phyloP scores from a whole-genome alignment of 495 filamentous ascomycete species.

The Cercophora sp. region DNA sequence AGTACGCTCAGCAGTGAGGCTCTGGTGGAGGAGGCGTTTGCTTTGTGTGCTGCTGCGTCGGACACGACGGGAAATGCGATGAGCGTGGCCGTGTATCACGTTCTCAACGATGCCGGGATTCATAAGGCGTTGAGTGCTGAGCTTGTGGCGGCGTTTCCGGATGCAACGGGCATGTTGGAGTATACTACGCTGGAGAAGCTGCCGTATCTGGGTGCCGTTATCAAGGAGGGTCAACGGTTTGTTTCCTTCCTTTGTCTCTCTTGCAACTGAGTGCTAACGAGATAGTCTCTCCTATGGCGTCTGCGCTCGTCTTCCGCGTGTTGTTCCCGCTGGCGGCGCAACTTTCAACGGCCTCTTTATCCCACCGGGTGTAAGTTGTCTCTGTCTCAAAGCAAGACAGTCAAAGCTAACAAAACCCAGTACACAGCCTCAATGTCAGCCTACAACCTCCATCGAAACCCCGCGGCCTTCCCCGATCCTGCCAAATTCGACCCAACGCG shows the following conservation, averaged over 20 bases:
- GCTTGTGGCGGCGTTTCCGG: not conserved
- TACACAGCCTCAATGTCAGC: not conserved
- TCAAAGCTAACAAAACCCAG: not conserved
- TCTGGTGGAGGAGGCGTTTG: not conserved
- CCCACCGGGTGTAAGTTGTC: not conserved
- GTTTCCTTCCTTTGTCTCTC: too few species aligned
- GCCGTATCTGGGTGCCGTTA: not conserved
- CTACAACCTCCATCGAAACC: not conserved
- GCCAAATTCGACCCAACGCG: not conserved
- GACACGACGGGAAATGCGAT: slow-evolving; percentile 1
- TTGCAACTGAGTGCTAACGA: too few species aligned
- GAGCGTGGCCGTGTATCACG: not conserved
- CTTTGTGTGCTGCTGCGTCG: not conserved
- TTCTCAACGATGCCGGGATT: not conserved
- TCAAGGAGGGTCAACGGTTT: not conserved
- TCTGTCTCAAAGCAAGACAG: not conserved
- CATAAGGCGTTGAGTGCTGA: not conserved
- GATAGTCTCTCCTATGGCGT: not conserved
- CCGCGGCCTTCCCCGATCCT: not conserved
- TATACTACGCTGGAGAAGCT: not conserved
- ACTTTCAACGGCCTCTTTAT: not conserved
- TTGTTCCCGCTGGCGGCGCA: not conserved
- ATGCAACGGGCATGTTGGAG: not conserved
- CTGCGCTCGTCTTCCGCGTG: not conserved
- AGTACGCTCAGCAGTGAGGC: not conserved